Conservation (phyloP, 352 stramenopile genomes). For the Phytopythium kandeliae region DNA sequence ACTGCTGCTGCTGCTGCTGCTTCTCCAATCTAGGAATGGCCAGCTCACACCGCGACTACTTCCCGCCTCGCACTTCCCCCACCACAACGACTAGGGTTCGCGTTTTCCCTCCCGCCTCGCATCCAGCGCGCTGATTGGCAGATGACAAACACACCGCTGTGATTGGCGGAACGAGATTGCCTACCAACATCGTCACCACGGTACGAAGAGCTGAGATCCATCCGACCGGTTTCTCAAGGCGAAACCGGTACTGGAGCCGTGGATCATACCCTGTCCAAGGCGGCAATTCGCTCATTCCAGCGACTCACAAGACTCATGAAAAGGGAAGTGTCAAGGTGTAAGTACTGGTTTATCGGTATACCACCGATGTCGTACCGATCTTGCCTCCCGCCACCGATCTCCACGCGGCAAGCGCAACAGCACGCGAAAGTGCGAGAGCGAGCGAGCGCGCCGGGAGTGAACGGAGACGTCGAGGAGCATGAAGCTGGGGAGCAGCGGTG, state of each 20-base stretch:
- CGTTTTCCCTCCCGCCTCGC: conserved; percentile 5
- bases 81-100: background rate
- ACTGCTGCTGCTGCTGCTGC: conserved; percentile 16
- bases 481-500: conserved; percentile 44
- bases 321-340: no score
- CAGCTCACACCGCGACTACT: background rate
- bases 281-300: no score
- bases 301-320: no score
- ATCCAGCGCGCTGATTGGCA: background rate
- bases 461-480: conserved; percentile 15
- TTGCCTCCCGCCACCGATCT: background rate
- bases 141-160: background rate
- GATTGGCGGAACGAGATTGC: background rate
- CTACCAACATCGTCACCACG: background rate
- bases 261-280: no score
- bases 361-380: background rate
- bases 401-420: background rate
- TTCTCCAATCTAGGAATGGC: conserved; percentile 9
- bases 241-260: background rate
- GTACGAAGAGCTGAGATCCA: no score
- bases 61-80: background rate
- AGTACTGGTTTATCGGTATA: background rate
- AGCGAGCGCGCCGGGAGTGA: conserved; percentile 6
- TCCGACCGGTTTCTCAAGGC: no score
- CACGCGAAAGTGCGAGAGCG: background rate